A percentile compares a stretch with the other conserved stretches of the same genome.
Evolutionary conservation across 202 grass and related monocot species (phyloP).

Genomic region (Panicum hallii): DNA sequence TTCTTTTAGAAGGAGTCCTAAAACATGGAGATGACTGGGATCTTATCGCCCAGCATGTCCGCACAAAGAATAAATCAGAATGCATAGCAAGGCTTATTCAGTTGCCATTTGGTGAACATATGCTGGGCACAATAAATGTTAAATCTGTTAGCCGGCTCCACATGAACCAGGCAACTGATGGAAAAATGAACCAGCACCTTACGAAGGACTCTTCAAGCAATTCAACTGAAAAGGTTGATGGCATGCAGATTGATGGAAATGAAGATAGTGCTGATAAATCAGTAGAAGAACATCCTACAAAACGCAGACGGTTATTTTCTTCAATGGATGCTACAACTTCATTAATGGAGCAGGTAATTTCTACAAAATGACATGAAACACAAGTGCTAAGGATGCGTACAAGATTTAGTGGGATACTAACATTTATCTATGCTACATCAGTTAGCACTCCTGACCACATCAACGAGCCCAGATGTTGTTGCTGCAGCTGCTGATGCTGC

Average conservation of each 20-base stretch:
- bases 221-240: slow-evolving; percentile 46
- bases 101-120: slow-evolving; percentile 93
- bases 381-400: background rate
- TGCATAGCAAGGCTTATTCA: slow-evolving; percentile 97
- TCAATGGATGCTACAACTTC: slow-evolving; percentile 63
- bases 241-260: slow-evolving; percentile 62
- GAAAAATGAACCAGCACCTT: slow-evolving; percentile 51
- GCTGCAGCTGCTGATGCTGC: slow-evolving; percentile 77
- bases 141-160: slow-evolving; percentile 62
- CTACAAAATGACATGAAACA: slow-evolving; percentile 4
- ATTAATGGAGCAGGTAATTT: slow-evolving; percentile 83
- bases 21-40: slow-evolving; percentile 99
- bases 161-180: slow-evolving; percentile 49
- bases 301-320: slow-evolving; percentile 62
- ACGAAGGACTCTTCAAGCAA: slow-evolving; percentile 56
- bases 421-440: slow-evolving; percentile 55
- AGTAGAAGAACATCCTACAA: slow-evolving; percentile 63
- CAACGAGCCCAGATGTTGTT: slow-evolving; percentile 66
- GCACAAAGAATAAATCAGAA: slow-evolving; percentile 90
- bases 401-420: slow-evolving; percentile 40
- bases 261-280: slow-evolving; percentile 56
- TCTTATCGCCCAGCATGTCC: slow-evolving; percentile 93
- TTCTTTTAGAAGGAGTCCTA: slow-evolving; percentile 96
- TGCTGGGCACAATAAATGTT: slow-evolving; percentile 65
- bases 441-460: slow-evolving; percentile 71